Evolutionary conservation across 2,329 filamentous ascomycete genomes (phyloP), one percentile per base, ranked within the genome.

Genomic region (Paecilomyces variotii): DNA sequence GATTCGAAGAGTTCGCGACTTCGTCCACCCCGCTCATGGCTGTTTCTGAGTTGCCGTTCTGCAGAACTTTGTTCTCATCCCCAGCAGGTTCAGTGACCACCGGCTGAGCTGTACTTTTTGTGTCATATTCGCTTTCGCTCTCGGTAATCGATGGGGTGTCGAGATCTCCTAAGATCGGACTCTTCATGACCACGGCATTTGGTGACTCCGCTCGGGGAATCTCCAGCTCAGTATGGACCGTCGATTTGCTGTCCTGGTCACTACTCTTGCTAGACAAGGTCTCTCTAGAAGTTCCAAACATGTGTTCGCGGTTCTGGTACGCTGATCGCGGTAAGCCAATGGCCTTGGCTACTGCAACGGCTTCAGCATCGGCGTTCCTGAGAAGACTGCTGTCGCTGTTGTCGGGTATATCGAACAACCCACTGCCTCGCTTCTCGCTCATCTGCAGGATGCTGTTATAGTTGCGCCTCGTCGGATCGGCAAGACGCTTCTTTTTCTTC

Each of bases 401-500:
- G 39, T 79, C 76, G 34, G 74, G 75, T 7, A 72, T 71, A 62
- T 83, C 79, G 54, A 86, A 78, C 34, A 84, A 72, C 56, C 80
- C 79, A 24, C 82, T 78, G 11, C 80, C 80, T 35, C 71, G 70
- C 10, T 68, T 65, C 54, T 79, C 81, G 54, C 82, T 85, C 65
- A 88, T 82, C 56, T 88, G 84, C 9, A 96, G 78, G 74, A 96
- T 91, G 56, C 87, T 83, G 56, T 87, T 80, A 71, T 96, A 96
- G 52, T 86, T 88, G 64, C 88, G 86, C 34, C 91, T 84, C 14
- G 79, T 81, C 4, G 90, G 87, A 66, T 96, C 90, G 57, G 88
- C 86, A 55, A 86, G 83, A 30, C 92, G 86, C 78, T 96, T 96
- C 60, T 84, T 82, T 75, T 94, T 95, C 78, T 95, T 95, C 76